Percentiles rank a stretch among this genome's conserved stretches.
Evolutionary conservation across 192 early-diverging fungal genomes (phyloP).

Genomic region (Spizellomyces punctatus): DNA sequence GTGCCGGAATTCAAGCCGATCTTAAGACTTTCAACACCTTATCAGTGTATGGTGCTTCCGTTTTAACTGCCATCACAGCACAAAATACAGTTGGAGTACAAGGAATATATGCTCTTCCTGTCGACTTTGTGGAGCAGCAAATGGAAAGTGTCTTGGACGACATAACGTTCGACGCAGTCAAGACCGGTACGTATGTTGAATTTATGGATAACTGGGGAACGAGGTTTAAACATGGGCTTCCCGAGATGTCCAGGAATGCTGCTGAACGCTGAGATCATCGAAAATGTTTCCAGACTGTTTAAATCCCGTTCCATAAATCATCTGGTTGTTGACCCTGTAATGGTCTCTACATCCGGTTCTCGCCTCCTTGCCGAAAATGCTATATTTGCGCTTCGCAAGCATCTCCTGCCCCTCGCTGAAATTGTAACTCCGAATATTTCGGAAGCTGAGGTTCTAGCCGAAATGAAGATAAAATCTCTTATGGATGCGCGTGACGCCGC

Average conservation of each 20-base stretch:
- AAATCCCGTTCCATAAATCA: conserved; percentile 36
- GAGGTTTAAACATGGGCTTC: background rate
- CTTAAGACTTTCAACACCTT: conserved; percentile 83
- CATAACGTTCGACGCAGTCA: conserved; percentile 75
- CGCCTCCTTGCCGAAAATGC: conserved; percentile 65
- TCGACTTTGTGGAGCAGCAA: conserved; percentile 70
- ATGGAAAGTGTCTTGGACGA: conserved; percentile 71
- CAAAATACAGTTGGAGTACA: conserved; percentile 87
- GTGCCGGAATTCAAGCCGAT: conserved; percentile 84
- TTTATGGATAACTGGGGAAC: background rate
- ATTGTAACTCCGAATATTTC: conserved; percentile 84
- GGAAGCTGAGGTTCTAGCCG: conserved; percentile 70
- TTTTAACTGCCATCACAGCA: conserved; percentile 78
- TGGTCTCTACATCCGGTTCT: conserved; percentile 77
- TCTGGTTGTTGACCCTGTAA: conserved; percentile 84
- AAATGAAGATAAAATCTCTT: conserved; percentile 42
- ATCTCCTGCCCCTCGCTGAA: conserved; percentile 70
- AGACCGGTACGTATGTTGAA: conserved; percentile 56
- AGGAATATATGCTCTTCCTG: conserved; percentile 61
- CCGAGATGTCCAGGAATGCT: conserved; percentile 61
- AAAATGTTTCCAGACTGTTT: conserved; percentile 54
- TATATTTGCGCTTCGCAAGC: conserved; percentile 50
- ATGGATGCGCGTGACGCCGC: conserved; percentile 68
- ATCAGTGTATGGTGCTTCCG: conserved; percentile 71
- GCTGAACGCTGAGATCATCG: conserved; percentile 63